Evolutionary conservation across 2,329 filamentous ascomycete species (phyloP).

Genomic region (Ceratocystis diversiconidia): DNA sequence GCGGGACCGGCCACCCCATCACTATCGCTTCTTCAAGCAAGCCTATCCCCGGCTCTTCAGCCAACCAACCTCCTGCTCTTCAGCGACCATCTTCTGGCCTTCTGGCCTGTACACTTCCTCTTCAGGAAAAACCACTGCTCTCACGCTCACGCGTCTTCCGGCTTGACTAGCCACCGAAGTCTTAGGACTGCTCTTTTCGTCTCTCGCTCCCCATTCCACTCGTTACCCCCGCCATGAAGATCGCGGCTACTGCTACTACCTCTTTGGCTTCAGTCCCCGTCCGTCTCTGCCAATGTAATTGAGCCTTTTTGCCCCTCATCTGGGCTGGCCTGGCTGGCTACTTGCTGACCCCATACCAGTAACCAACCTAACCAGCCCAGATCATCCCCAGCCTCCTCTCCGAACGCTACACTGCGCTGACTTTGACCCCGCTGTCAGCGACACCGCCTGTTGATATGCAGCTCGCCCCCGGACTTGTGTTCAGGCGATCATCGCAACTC

Average conservation of each 20-base stretch:
- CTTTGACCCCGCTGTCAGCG: background rate
- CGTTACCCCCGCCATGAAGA: conserved; percentile 3
- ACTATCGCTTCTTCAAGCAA: background rate
- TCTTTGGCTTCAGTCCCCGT: background rate
- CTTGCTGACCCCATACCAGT: background rate
- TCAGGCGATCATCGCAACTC: conserved; percentile 3
- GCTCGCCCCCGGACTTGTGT: conserved; percentile 4
- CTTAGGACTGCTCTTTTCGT: background rate
- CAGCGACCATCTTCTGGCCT: background rate
- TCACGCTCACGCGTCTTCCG: background rate
- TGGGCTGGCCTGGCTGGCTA: background rate
- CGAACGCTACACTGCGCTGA: background rate
- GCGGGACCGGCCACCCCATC: background rate
- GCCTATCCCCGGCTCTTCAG: background rate
- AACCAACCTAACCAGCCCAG: background rate
- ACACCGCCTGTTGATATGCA: conserved; percentile 2
- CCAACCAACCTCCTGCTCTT: background rate
- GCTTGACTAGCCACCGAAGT: background rate
- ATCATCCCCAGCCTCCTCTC: background rate
- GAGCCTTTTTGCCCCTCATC: background rate
- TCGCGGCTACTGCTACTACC: background rate
- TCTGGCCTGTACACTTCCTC: background rate
- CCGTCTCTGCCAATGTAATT: background rate
- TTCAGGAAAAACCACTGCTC: background rate
- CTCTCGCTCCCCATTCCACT: conserved; percentile 5